Evolutionary conservation across 202 grass and related monocot species (phyloP), one percentile per base, ranked within the genome.

Genomic region (Panicum hallii): DNA sequence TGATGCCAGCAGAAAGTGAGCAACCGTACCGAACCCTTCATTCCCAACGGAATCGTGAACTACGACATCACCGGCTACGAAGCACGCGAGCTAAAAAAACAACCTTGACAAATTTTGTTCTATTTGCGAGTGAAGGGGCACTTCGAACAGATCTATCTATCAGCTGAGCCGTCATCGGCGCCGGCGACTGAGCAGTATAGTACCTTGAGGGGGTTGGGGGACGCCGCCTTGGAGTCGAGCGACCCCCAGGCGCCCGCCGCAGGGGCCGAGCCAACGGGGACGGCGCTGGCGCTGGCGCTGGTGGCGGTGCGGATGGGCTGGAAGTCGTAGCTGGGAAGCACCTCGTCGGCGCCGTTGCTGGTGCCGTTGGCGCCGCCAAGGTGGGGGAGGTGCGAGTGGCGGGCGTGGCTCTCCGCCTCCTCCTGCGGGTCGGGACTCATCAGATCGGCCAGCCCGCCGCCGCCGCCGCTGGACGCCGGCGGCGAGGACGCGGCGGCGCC

Each of bases 241-340:
- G 91, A 92, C 16, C 83, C 89, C 93, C 89, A 88, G 20, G 84
- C 54, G 70, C 74, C 78, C 12, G 47, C 46, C 28, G 48, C 38
- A 17, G 71, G 26, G 17, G 87, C 19, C 63, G 72, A 19, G n/a
- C 53, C 50, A 17, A 82, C 57, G 49, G 72, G n/a, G 15, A 69
- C 49, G 56, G 38, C 19, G 81, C 70, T 43, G 65, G 38, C 19
- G 81, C 70, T 43, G 65, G 89, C 49, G 58, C 76, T 74, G 28
- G 73, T 15, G 26, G 84, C 11, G 60, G 90, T 23, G 52, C 90
- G 90, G 68, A 95, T 98, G 61, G 93, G 91, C 75, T 98, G 93
- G 78, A 98, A 98, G 72, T 95, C 91, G 74, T 95, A 98, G 89
- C 85, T 93, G 41, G 95, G 90, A 13, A 98, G 36, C 83, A 92